A percentile compares a stretch with the other conserved stretches of the same genome.
Conservation (phyloP, 768 basidiomycete genomes). For the Infundibulicybe gibba region DNA sequence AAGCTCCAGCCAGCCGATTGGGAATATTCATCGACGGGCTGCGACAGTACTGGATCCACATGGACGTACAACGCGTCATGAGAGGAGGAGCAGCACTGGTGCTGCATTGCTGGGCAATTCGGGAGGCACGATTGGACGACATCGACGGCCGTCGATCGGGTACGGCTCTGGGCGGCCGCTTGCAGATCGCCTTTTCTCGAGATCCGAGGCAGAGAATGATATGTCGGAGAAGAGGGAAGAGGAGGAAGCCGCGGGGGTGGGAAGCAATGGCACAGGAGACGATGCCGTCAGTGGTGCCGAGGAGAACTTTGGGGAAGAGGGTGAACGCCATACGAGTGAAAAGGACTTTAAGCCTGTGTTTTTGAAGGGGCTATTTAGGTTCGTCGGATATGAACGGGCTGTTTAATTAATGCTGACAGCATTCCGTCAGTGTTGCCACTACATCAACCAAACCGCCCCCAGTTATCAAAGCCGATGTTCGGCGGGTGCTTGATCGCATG, state of each 20-base stretch:
- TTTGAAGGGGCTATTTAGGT: conserved; percentile 95
- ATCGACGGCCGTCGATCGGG: conserved; percentile 70
- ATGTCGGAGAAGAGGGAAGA: conserved; percentile 42
- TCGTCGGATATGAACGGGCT: conserved; percentile 13
- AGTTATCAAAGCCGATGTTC: conserved; percentile 80
- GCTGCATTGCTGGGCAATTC: conserved; percentile 44
- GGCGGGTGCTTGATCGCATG: conserved; percentile 86
- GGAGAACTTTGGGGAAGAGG: conserved; percentile 44
- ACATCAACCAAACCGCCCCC: conserved; percentile 87
- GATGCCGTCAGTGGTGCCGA: conserved; percentile 25
- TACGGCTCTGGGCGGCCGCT: conserved; percentile 33
- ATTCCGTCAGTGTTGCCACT: conserved; percentile 71
- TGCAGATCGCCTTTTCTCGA: conserved; percentile 47
- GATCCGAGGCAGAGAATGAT: conserved; percentile 44
- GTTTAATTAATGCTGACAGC: no score
- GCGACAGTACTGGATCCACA: conserved; percentile 76
- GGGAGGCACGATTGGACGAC: conserved; percentile 61
- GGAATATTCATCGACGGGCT: conserved; percentile 64
- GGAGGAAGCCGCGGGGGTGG: conserved; percentile 24
- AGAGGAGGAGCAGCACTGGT: conserved; percentile 75
- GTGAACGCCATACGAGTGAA: conserved; percentile 47
- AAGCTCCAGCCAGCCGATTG: conserved; percentile 55
- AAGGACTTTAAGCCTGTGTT: conserved; percentile 93
- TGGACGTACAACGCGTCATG: conserved; percentile 59
- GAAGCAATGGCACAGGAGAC: conserved; percentile 19